Conservation (phyloP, 164 flowering plant species). For the Akebia trifoliata region DNA sequence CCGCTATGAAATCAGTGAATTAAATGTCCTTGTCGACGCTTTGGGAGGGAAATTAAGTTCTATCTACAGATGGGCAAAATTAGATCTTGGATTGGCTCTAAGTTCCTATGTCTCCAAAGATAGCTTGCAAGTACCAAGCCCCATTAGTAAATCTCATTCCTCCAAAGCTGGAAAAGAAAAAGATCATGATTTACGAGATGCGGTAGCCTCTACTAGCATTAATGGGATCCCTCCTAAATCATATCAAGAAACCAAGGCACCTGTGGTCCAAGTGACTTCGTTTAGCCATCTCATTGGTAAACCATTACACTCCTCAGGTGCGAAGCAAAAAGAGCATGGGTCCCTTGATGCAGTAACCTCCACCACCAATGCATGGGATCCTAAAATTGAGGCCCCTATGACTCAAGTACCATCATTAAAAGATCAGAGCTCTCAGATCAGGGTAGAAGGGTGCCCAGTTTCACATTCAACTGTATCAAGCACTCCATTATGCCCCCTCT, state of each 20-base stretch:
- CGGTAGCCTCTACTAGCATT: constrained; percentile 1
- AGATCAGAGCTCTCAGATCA: constrained; percentile 10
- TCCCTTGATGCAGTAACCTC: constrained; percentile 4
- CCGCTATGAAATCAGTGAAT: constrained; percentile 55
- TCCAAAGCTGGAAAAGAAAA: constrained; percentile 8
- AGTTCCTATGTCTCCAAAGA: constrained; percentile 38
- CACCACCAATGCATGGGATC: not conserved
- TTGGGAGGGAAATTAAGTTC: constrained; percentile 74
- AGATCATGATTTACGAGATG: constrained; percentile 8
- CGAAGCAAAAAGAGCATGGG: constrained; percentile 12
- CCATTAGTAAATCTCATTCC: constrained; percentile 7
- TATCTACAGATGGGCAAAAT: constrained; percentile 65
- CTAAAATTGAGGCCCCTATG: not conserved
- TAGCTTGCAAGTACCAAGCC: constrained; percentile 13
- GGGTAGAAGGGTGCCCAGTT: constrained; percentile 1
- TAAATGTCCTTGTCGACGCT: constrained; percentile 59
- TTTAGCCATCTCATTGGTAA: constrained; percentile 1
- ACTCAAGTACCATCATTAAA: constrained; percentile 4
- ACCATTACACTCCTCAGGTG: constrained; percentile 3
- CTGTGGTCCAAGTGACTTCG: constrained; percentile 3
- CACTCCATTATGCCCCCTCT: constrained; percentile 13
- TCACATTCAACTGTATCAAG: constrained; percentile 1
- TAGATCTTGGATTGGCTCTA: constrained; percentile 55
- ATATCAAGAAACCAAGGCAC: constrained; percentile 22
- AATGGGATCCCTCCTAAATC: constrained; percentile 10